Percentiles rank a stretch among this genome's conserved stretches.
Conservation (phyloP, 768 basidiomycete species). For the Trametes cubensis region DNA sequence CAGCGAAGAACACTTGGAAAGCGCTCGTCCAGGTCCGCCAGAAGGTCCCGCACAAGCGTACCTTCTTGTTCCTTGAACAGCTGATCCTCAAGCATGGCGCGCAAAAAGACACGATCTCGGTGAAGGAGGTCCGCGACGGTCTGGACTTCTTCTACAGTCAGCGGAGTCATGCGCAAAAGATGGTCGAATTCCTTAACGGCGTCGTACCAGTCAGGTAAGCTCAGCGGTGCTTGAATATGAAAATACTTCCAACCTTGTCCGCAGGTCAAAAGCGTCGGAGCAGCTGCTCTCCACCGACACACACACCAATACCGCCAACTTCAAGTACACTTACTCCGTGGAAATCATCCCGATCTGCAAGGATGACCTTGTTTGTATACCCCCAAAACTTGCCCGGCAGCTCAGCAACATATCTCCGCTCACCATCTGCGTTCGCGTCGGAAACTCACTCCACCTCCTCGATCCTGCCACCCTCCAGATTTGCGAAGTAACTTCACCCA, state of each 20-base stretch:
- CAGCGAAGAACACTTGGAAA: constrained; percentile 99
- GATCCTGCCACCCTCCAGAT: constrained; percentile 86
- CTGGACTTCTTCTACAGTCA: constrained; percentile 96
- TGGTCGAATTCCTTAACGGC: constrained; percentile 89
- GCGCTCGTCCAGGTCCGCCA: constrained; percentile 98
- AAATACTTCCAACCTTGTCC: background rate
- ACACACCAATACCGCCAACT: constrained; percentile 90
- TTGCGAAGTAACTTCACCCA: constrained; percentile 73
- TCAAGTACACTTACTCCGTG: constrained; percentile 96
- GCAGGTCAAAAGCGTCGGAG: constrained; percentile 89
- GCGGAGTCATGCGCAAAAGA: constrained; percentile 90
- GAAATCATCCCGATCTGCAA: constrained; percentile 98
- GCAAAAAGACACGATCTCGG: constrained; percentile 92
- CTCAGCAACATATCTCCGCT: constrained; percentile 89
- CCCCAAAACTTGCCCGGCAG: constrained; percentile 76
- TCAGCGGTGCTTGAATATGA: background rate
- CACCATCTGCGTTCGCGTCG: constrained; percentile 86
- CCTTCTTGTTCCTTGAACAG: constrained; percentile 96
- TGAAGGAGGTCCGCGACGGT: constrained; percentile 93
- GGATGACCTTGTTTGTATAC: constrained; percentile 93
- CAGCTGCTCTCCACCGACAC: constrained; percentile 93
- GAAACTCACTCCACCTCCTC: constrained; percentile 87
- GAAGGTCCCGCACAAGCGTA: constrained; percentile 97
- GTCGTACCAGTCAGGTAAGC: constrained; percentile 87
- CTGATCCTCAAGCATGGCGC: constrained; percentile 95